Base-by-base conservation (phyloP, 257 asterid species). In the Plantago elongata region DNA sequence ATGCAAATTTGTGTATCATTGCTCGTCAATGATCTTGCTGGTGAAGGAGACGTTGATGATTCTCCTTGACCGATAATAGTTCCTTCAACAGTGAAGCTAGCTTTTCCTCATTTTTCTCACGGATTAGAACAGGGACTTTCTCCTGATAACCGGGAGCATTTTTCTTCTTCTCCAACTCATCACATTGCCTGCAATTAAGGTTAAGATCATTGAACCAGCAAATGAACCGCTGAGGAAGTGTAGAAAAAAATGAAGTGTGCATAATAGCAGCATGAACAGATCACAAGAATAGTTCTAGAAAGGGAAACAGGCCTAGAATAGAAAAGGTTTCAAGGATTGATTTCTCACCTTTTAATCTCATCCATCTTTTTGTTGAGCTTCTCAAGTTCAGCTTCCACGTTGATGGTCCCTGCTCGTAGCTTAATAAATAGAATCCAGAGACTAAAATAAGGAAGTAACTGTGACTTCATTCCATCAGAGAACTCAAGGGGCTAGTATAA, bases 321-420 rank as follows among this genome's bases (percentile, higher is more conserved):
- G 27, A 22, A 2, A 22, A 55, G 61, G 30, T 45, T 14, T 54
- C 60, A 57, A 76, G 50, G 58, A 59, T 34, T 34, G 5, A 5
- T 5, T 34, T 40, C 85, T 78, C 75, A 89, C 99, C 73, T 89
- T 62, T 79, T 78, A 22, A 80, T 66, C 38, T 92, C 97, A 60
- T 83, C 97, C 92, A 78, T 79, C 83, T 76, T 89, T 78, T 83
- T 92, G 72, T 44, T 75, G 27, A 92, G 81, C 72, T 87, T 92
- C 64, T 88, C 96, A 59, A 72, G 89, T 70, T 86, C 97, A 45
- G 86, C 97, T 62, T 83, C 90, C 12, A 78, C 78, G 18, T 86
- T 73, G 27, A 80, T 62, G 57, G 46, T 74, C 49, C 90, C 93
- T 22, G 27, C 27, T 47, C 67, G 69, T 38, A 67, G 78, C 63